Conservation (phyloP, 257 asterid genomes). For the Ehretia macrophylla region DNA sequence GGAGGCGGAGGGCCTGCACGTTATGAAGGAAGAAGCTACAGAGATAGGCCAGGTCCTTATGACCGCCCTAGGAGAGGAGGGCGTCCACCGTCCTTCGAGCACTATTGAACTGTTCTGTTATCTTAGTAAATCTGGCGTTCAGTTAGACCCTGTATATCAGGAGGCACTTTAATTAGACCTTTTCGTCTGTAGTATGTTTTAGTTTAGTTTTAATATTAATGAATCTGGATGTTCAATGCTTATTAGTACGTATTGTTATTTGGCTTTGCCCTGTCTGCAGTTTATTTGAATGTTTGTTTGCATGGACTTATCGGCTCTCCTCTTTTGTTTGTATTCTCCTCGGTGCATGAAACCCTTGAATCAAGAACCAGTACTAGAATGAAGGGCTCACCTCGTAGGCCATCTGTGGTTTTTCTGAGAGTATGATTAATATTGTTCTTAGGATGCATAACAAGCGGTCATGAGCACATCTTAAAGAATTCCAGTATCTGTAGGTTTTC, state of each 20-base stretch:
- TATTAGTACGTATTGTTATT: background rate
- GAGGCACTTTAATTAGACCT: background rate
- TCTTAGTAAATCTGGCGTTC: background rate
- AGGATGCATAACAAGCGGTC: too few relatives aligned
- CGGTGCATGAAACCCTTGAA: too few relatives aligned
- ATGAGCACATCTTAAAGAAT: too few relatives aligned
- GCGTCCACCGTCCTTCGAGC: conserved; percentile 64
- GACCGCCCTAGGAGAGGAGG: conserved; percentile 85
- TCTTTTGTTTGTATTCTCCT: too few relatives aligned
- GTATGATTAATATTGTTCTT: too few relatives aligned
- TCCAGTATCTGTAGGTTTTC: too few relatives aligned
- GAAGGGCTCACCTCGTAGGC: too few relatives aligned
- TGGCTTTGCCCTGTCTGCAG: background rate
- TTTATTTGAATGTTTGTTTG: background rate
- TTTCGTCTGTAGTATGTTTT: background rate
- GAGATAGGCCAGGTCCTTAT: conserved; percentile 74
- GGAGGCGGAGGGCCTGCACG: conserved; percentile 62
- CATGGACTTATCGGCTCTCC: too few relatives aligned
- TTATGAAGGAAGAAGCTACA: conserved; percentile 59
- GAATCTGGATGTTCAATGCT: background rate
- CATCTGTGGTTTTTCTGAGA: too few relatives aligned
- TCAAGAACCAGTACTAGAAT: too few relatives aligned
- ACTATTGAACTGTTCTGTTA: conserved; percentile 33
- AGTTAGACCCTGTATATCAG: background rate
- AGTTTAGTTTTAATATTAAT: background rate